phyloP scores from a whole-genome alignment of 1,284 basidiomycete species.

The Fomes fomentarius region DNA sequence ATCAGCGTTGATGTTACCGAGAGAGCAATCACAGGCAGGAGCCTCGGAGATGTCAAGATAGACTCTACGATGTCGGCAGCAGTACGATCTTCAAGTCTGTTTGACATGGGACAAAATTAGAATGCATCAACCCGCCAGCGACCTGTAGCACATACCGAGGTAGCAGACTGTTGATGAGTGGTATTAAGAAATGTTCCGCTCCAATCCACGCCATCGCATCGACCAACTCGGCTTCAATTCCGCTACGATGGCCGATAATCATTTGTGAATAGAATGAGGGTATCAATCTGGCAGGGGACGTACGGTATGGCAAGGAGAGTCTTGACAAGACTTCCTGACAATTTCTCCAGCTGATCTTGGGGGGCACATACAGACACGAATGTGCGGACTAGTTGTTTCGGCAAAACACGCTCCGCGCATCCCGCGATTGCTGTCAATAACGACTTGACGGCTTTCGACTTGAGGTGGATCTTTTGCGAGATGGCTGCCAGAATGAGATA shows the following conservation, averaged over 20 bases:
- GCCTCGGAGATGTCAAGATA: conserved; percentile 43
- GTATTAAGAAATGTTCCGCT: conserved; percentile 60
- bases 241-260: conserved; percentile 41
- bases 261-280: not conserved
- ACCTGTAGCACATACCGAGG: conserved; percentile 40
- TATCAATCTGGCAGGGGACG: conserved; percentile 28
- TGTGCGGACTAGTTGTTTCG: conserved; percentile 60
- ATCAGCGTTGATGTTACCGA: conserved; percentile 50
- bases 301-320: conserved; percentile 49
- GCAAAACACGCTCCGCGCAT: conserved; percentile 49
- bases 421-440: conserved; percentile 59
- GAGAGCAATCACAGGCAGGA: conserved; percentile 44
- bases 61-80: conserved; percentile 45
- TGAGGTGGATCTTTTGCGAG: conserved; percentile 63
- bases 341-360: conserved; percentile 51
- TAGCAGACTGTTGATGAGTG: conserved; percentile 50
- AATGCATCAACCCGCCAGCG: not conserved
- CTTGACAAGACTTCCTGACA: conserved; percentile 47
- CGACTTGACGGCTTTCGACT: conserved; percentile 56
- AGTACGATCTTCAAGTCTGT: conserved; percentile 44
- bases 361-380: conserved; percentile 60
- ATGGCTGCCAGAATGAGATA: conserved; percentile 72
- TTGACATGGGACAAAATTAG: not conserved
- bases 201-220: conserved; percentile 50
- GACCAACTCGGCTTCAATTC: conserved; percentile 50